Evolutionary conservation across 257 asterid genomes (phyloP).

Genomic region (Nicotiana obtusifolia): DNA sequence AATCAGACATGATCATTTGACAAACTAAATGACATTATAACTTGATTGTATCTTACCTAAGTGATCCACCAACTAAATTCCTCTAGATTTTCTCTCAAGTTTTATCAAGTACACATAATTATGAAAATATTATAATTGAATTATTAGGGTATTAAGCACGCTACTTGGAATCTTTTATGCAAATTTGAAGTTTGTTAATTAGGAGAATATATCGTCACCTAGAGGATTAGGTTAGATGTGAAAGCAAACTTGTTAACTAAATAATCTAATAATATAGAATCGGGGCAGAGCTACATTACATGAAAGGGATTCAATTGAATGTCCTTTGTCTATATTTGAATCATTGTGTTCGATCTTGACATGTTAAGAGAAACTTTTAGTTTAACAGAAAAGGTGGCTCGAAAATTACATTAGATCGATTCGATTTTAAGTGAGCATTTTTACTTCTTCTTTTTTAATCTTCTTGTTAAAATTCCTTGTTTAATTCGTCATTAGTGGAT

Average conservation of each 20-base stretch:
- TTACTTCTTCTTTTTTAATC: no score
- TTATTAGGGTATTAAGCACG: background rate
- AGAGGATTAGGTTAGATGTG: background rate
- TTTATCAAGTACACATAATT: background rate
- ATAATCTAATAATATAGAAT: no score
- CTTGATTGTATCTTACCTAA: background rate
- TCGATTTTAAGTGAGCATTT: no score
- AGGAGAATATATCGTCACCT: background rate
- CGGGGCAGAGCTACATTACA: background rate
- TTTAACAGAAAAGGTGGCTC: no score
- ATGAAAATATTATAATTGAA: background rate
- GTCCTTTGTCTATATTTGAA: background rate
- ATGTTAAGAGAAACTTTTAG: no score
- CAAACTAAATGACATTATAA: conserved; percentile 2
- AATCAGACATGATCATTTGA: conserved; percentile 3
- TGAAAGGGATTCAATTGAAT: background rate
- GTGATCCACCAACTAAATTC: conserved; percentile 6
- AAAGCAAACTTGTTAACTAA: background rate
- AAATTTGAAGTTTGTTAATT: background rate
- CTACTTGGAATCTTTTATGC: background rate
- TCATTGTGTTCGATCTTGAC: background rate
- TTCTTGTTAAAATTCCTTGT: no score
- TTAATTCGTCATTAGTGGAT: no score
- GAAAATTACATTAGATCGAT: no score
- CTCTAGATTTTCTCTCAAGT: conserved; percentile 4